These are phyloP conservation scores for Neopestalotiopsis sp. DNA, from an alignment of 2,329 filamentous ascomycete genomes.

Conservation along the genomic window DNA sequence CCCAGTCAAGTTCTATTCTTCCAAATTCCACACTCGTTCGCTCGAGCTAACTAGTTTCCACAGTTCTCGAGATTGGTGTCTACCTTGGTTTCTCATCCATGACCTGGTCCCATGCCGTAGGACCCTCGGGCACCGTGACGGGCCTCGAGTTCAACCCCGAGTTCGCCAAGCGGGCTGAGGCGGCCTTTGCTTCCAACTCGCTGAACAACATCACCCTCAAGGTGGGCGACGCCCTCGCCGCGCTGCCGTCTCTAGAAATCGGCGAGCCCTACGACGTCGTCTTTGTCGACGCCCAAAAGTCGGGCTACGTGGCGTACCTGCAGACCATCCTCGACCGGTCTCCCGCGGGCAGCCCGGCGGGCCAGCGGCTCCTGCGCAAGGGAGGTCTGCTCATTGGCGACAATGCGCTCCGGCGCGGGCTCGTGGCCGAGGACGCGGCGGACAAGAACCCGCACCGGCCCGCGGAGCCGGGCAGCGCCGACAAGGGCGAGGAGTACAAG, in stretches of 20 bases:
- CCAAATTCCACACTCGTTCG: background rate
- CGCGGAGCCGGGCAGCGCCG: constrained; percentile 6
- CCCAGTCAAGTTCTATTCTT: background rate
- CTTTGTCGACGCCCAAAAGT: constrained; percentile 61
- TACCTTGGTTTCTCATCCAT: constrained; percentile 56
- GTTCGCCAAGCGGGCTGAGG: constrained; percentile 47
- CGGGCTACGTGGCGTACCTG: constrained; percentile 56
- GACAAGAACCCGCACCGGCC: constrained; percentile 38
- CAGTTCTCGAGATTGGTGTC: constrained; percentile 56
- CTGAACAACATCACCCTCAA: constrained; percentile 53
- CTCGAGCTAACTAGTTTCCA: background rate
- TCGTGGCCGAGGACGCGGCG: constrained; percentile 50
- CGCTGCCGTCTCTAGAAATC: constrained; percentile 34
- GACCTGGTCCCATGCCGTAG: constrained; percentile 53
- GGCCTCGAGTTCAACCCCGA: constrained; percentile 51
- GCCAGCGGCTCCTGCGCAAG: constrained; percentile 45
- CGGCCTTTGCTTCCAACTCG: constrained; percentile 44
- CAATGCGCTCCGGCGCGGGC: constrained; percentile 55
- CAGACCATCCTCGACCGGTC: constrained; percentile 50
- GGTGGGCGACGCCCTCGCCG: constrained; percentile 49
- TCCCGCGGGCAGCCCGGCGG: constrained; percentile 35
- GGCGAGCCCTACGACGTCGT: constrained; percentile 56
- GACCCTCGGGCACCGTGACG: constrained; percentile 47
- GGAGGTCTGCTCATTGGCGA: constrained; percentile 60
- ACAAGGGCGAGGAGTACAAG: constrained; percentile 25